Evolutionary conservation across 208 protist genomes (phyloP).

Genomic region (Leishmania mexicana): DNA sequence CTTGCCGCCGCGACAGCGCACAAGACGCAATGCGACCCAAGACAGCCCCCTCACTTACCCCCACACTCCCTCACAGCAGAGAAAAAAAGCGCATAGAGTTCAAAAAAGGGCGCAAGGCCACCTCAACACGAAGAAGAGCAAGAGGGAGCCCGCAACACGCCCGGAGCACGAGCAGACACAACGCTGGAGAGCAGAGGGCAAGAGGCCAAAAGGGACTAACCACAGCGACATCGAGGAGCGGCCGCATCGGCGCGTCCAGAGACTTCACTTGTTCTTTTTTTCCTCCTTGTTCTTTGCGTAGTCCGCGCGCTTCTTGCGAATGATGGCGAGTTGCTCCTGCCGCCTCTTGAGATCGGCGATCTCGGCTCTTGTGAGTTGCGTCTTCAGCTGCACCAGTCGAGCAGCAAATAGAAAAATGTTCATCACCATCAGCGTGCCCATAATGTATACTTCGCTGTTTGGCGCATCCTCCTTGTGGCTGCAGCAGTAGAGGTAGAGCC

Average conservation of each 20-base stretch:
- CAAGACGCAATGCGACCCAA: not conserved
- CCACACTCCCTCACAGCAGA: not conserved
- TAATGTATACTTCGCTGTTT: constrained; percentile 16
- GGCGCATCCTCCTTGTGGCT: constrained; percentile 26
- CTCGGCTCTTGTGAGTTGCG: constrained; percentile 5
- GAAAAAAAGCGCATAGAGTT: not conserved
- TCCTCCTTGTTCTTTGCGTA: constrained; percentile 27
- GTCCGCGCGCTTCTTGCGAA: constrained; percentile 39
- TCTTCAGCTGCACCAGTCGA: constrained; percentile 21
- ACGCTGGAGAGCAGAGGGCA: constrained; percentile 1
- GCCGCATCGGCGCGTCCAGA: not conserved
- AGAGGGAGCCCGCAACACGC: not conserved
- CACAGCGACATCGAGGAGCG: not conserved
- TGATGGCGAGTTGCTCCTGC: constrained; percentile 33
- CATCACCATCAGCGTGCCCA: constrained; percentile 31
- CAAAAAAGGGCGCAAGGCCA: not conserved
- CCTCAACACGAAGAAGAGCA: not conserved
- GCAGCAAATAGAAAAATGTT: constrained; percentile 35
- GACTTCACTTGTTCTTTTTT: constrained; percentile 30
- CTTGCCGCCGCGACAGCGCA: constrained; percentile 1
- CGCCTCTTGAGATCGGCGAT: constrained; percentile 24
- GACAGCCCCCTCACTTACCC: not conserved
- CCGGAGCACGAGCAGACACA: not conserved
- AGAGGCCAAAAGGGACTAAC: constrained; percentile 3
- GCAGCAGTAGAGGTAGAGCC: constrained; percentile 33